These are phyloP conservation scores for Pseudozyma pruni DNA, from an alignment of 1,284 basidiomycete genomes.

Conservation along the genomic window DNA sequence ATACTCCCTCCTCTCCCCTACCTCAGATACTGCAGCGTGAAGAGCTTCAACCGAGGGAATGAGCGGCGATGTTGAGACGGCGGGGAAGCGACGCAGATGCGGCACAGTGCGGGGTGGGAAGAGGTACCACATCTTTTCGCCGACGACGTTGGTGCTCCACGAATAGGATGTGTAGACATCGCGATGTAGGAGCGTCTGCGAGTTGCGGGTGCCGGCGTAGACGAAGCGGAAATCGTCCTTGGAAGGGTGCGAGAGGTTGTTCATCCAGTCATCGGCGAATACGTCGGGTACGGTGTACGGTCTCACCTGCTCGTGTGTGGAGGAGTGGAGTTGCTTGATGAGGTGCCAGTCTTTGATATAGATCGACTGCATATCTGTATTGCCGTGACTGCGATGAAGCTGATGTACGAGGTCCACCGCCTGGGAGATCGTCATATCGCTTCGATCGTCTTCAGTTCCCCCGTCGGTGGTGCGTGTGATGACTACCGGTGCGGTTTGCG, in stretches of 20 bases:
- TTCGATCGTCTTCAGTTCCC: conserved; percentile 16
- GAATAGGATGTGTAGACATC: conserved; percentile 71
- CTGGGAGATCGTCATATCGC: conserved; percentile 31
- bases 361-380: conserved; percentile 45
- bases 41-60: conserved; percentile 24
- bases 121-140: conserved; percentile 72
- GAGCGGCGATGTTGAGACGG: conserved; percentile 54
- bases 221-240: conserved; percentile 70
- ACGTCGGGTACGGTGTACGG: conserved; percentile 71
- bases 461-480: not conserved
- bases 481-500: conserved; percentile 45
- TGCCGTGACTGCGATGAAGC: not conserved
- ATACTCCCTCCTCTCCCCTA: not conserved
- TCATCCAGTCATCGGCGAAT: conserved; percentile 72
- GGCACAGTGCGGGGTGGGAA: conserved; percentile 70
- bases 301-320: too few species aligned
- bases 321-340: conserved; percentile 62
- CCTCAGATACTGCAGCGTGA: not conserved
- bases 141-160: conserved; percentile 73
- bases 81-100: conserved; percentile 63
- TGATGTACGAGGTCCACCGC: conserved; percentile 36
- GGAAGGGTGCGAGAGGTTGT: conserved; percentile 38
- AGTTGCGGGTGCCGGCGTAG: conserved; percentile 54
- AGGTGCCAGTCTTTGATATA: conserved; percentile 75
- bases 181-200: conserved; percentile 53